Conservation (phyloP, 805 yeast species). For the Saccharomyces jurei region DNA sequence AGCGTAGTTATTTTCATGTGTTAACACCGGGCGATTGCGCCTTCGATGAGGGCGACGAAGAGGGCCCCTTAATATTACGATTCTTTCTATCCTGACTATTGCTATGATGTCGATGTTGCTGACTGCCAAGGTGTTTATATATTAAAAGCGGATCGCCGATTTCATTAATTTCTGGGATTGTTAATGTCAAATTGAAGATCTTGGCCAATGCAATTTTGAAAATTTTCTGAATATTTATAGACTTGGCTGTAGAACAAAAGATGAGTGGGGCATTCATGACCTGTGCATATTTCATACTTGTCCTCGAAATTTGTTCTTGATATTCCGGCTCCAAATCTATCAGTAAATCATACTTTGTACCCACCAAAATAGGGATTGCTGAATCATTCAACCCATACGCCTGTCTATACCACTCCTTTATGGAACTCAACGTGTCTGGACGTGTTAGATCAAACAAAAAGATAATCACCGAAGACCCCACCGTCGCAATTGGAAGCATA, state of each 20-base stretch:
- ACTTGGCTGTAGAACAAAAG: conserved; percentile 84
- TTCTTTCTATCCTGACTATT: not conserved
- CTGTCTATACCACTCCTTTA: conserved; percentile 89
- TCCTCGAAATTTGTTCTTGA: conserved; percentile 72
- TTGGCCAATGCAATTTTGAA: conserved; percentile 84
- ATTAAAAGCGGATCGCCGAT: conserved; percentile 87
- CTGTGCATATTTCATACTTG: conserved; percentile 71
- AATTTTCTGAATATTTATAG: conserved; percentile 86
- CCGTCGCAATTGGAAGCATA: conserved; percentile 86
- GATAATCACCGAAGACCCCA: conserved; percentile 82
- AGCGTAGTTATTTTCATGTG: not conserved
- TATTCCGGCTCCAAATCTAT: conserved; percentile 67
- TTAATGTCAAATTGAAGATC: conserved; percentile 76
- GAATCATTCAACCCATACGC: conserved; percentile 81
- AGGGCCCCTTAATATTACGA: not conserved
- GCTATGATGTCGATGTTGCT: not conserved
- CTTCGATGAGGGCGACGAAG: conserved; percentile 1
- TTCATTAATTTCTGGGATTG: conserved; percentile 70
- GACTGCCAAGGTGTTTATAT: conserved; percentile 34
- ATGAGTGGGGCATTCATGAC: conserved; percentile 80
- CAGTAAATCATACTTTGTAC: conserved; percentile 86
- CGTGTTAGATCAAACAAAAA: conserved; percentile 86
- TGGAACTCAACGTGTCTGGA: conserved; percentile 69
- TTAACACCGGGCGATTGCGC: not conserved
- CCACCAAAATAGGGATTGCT: conserved; percentile 84